Base-by-base conservation (phyloP, 441 rosid genomes). In the Populus hybrid region DNA sequence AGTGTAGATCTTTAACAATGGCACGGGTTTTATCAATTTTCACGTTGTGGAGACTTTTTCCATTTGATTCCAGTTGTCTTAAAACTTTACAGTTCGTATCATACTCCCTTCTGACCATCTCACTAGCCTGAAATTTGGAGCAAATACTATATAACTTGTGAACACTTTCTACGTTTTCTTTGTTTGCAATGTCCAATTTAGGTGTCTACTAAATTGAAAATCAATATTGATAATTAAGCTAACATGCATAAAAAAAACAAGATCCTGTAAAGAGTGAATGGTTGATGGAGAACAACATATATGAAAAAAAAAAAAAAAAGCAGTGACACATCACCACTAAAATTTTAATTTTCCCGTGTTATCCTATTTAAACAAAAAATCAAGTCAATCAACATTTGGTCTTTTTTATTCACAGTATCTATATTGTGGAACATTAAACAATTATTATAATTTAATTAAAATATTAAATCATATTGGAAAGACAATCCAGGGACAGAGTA, bases 1-100 rank as follows among this genome's bases (percentile, higher is more conserved):
- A 94, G 86, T 96, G 89, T 71, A 94, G 86, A 86, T 96, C 99
- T 84, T 96, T 94, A 78, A 96, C 94, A 79, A 81, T 86, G 5
- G 99, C 88, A 40, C 99, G 98, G 21, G 92, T 91, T 85, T 91
- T 88, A 84, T 96, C 97, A 73, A 88, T 90, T 86, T 75, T 73
- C 69, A 79, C 35, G 18, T 28, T 88, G 14, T 40, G n/a, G 64
- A 85, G 70, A 32, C 86, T 86, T 81, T 84, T 91, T 59, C 83
- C 94, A 81, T 82, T 90, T 38, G 94, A 90, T 81, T 96, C 97
- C 79, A 91, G 89, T 38, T 88, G 91, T 76, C 98, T 87, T 78
- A 96, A 83, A 57, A 81, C 40, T 80, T 79, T 87, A 79, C 96
- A 89, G 85, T 86, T 94, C 53, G 74, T 80, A 70, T 96, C 97